A percentile compares a stretch with the other conserved stretches of the same genome.
phyloP scores from a whole-genome alignment of 2,329 filamentous ascomycete species.

The Ophiognomonia clavigignenti-juglandacearum region DNA sequence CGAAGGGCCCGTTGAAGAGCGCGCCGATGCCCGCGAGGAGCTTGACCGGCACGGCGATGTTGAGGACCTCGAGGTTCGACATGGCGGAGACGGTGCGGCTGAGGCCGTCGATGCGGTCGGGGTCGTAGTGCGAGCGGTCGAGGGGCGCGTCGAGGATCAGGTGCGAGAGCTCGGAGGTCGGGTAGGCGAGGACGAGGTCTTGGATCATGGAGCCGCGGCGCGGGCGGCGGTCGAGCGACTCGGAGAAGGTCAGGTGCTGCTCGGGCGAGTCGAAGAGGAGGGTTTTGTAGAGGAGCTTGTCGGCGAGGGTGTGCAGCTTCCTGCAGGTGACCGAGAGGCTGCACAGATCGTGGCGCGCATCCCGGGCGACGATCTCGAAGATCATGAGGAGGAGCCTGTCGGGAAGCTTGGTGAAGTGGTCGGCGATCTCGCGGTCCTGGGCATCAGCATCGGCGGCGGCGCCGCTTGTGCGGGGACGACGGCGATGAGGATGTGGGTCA shows the following conservation, averaged over 20 bases:
- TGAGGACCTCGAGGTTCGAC: conserved; percentile 43
- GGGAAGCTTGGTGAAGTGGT: conserved; percentile 27
- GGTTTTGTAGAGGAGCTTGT: conserved; percentile 41
- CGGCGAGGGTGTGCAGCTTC: conserved; percentile 38
- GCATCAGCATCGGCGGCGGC: neutral
- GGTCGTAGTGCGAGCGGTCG: conserved; percentile 26
- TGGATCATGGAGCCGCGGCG: conserved; percentile 43
- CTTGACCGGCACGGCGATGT: conserved; percentile 38
- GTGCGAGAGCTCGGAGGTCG: conserved; percentile 36
- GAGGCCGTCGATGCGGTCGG: conserved; percentile 35
- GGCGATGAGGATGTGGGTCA: neutral
- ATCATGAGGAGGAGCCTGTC: conserved; percentile 36
- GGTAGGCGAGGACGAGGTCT: conserved; percentile 40
- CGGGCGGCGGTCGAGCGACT: conserved; percentile 40
- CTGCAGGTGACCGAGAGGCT: conserved; percentile 37
- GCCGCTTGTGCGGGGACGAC: neutral
- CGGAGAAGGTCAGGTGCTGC: conserved; percentile 42
- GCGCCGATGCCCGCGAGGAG: conserved; percentile 42
- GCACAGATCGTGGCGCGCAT: conserved; percentile 35
- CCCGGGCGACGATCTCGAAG: conserved; percentile 29
- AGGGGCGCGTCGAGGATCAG: conserved; percentile 34
- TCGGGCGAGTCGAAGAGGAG: conserved; percentile 42
- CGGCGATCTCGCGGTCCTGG: conserved; percentile 6
- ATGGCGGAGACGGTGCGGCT: conserved; percentile 43
- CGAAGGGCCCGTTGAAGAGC: conserved; percentile 46